phyloP scores from a whole-genome alignment of 441 rosid species.

The Macaranga tanarius region DNA sequence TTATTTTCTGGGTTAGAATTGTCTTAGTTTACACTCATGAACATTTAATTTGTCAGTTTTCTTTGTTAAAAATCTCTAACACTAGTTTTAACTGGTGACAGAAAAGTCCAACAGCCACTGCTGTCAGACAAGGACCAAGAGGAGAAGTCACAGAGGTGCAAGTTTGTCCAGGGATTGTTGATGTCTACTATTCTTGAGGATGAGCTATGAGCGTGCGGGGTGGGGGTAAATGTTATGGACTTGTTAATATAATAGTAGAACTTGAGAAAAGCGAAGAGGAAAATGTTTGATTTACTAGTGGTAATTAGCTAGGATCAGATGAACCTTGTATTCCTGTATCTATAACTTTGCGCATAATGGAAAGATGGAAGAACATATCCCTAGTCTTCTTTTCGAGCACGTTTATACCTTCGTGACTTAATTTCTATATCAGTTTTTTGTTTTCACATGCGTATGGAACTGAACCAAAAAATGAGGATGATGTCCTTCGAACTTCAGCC shows the following conservation, averaged over 20 bases:
- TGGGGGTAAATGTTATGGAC: constrained; percentile 1
- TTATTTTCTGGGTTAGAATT: background rate
- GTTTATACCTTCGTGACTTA: too few relatives aligned
- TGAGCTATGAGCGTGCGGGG: constrained; percentile 35
- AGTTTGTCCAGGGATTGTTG: constrained; percentile 59
- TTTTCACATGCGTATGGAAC: too few relatives aligned
- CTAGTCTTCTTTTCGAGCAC: background rate
- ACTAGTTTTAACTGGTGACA: constrained; percentile 15
- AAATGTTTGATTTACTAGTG: constrained; percentile 5
- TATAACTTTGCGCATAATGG: constrained; percentile 16
- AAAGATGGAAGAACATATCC: constrained; percentile 19
- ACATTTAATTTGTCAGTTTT: background rate
- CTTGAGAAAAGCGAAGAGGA: constrained; percentile 10
- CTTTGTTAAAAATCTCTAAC: background rate
- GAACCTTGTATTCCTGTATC: constrained; percentile 18
- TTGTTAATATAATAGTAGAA: constrained; percentile 20
- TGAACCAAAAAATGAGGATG: too few relatives aligned
- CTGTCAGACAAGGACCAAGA: constrained; percentile 56
- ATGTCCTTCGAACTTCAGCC: too few relatives aligned
- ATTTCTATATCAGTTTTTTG: background rate
- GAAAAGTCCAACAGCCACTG: constrained; percentile 36
- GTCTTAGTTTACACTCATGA: background rate
- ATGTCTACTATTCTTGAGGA: constrained; percentile 61
- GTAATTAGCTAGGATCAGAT: constrained; percentile 5
- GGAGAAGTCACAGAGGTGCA: constrained; percentile 55